Conservation (phyloP, 768 basidiomycete species). For the Russula dissimulans region DNA sequence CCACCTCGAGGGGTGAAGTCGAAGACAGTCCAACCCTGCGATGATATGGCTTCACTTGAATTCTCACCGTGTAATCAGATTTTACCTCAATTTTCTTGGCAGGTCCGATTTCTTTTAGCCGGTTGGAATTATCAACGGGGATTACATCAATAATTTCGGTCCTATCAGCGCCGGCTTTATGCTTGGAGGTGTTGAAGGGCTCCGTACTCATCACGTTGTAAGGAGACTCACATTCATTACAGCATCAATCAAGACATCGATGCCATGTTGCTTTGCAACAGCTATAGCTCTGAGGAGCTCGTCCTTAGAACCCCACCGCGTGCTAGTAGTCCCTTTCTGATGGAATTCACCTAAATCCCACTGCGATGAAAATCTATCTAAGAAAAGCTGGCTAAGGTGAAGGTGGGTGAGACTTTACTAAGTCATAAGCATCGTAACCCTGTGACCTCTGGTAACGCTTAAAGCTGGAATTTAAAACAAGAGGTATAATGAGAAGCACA, state of each 20-base stretch:
- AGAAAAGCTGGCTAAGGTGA: neutral
- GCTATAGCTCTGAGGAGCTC: conserved; percentile 65
- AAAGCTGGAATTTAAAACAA: neutral
- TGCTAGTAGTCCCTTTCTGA: conserved; percentile 60
- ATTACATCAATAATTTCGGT: conserved; percentile 60
- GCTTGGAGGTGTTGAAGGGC: conserved; percentile 33
- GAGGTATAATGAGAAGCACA: neutral
- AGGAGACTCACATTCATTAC: conserved; percentile 64
- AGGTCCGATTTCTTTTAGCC: conserved; percentile 50
- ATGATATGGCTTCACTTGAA: conserved; percentile 2
- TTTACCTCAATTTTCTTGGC: conserved; percentile 57
- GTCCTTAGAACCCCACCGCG: conserved; percentile 83
- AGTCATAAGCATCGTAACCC: conserved; percentile 81
- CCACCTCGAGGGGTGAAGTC: conserved; percentile 69
- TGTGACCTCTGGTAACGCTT: conserved; percentile 43
- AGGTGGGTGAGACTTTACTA: conserved; percentile 38
- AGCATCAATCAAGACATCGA: conserved; percentile 78
- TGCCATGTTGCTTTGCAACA: conserved; percentile 54
- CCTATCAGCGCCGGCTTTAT: conserved; percentile 80
- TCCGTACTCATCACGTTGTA: neutral
- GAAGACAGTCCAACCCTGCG: conserved; percentile 78
- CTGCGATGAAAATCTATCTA: conserved; percentile 29
- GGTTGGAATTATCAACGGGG: conserved; percentile 60
- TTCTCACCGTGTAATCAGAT: neutral
- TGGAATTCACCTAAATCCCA: conserved; percentile 86